Percentiles rank a stretch among this genome's conserved stretches.
Evolutionary conservation across 2,329 filamentous ascomycete genomes (phyloP).

Genomic region (Fusarium papillatum): DNA sequence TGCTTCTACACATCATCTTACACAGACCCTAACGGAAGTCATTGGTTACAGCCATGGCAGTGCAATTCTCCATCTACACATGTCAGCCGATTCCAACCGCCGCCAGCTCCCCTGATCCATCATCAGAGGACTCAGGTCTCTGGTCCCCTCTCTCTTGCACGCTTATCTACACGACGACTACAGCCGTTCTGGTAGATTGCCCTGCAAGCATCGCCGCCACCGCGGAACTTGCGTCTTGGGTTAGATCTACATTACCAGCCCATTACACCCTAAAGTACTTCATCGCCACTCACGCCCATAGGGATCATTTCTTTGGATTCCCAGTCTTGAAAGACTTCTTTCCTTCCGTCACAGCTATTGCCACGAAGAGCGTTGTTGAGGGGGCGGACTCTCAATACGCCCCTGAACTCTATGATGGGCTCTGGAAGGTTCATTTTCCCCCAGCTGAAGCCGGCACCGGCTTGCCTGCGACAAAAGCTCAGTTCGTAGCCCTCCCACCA

Average conservation of each 20-base stretch:
- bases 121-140: neutral
- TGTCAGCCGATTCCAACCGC: neutral
- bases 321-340: neutral
- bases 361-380: neutral
- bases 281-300: neutral
- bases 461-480: neutral
- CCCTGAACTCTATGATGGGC: neutral
- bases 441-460: neutral
- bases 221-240: neutral
- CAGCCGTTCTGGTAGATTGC: neutral
- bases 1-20: neutral
- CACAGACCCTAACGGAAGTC: neutral
- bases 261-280: neutral
- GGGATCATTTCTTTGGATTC: neutral
- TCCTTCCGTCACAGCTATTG: neutral
- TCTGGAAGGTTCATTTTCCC: neutral
- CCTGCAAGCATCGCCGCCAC: neutral
- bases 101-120: neutral
- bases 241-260: neutral
- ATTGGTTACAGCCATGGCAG: neutral
- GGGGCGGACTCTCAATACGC: neutral
- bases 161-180: neutral
- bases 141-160: neutral
- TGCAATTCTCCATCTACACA: neutral
- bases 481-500: neutral